Evolutionary conservation across 257 asterid genomes (phyloP).

Genomic region (Ehretia macrophylla): DNA sequence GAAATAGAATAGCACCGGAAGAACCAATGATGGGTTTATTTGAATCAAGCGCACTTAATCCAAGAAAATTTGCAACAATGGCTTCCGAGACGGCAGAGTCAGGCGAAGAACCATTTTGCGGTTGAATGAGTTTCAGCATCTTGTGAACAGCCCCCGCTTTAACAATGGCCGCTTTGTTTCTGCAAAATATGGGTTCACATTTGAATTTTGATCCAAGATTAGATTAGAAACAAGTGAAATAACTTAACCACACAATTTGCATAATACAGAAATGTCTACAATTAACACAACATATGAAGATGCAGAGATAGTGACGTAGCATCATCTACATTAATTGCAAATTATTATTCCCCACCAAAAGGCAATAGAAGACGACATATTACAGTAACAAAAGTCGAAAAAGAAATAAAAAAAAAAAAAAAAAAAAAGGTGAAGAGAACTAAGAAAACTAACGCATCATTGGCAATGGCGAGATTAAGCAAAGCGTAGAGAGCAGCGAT

Average conservation of each 20-base stretch:
- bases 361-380: neutral
- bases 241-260: no score
- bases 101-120: slow-evolving; percentile 23
- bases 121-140: slow-evolving; percentile 59
- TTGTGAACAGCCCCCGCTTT: slow-evolving; percentile 82
- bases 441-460: slow-evolving; percentile 45
- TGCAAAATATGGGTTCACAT: slow-evolving; percentile 20
- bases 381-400: neutral
- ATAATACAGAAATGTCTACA: no score
- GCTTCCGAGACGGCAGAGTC: slow-evolving; percentile 46
- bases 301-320: neutral
- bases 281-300: no score
- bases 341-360: neutral
- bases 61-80: slow-evolving; percentile 77
- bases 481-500: slow-evolving; percentile 77
- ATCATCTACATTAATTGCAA: neutral
- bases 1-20: slow-evolving; percentile 67
- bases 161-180: slow-evolving; percentile 87
- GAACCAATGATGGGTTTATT: slow-evolving; percentile 76
- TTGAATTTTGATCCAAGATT: slow-evolving; percentile 4
- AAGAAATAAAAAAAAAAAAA: neutral
- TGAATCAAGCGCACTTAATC: slow-evolving; percentile 79
- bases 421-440: neutral
- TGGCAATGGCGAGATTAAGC: slow-evolving; percentile 70
- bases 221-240: no score